Evolutionary conservation across 2,329 filamentous ascomycete species (phyloP).

Genomic region (Xylogone sp.): DNA sequence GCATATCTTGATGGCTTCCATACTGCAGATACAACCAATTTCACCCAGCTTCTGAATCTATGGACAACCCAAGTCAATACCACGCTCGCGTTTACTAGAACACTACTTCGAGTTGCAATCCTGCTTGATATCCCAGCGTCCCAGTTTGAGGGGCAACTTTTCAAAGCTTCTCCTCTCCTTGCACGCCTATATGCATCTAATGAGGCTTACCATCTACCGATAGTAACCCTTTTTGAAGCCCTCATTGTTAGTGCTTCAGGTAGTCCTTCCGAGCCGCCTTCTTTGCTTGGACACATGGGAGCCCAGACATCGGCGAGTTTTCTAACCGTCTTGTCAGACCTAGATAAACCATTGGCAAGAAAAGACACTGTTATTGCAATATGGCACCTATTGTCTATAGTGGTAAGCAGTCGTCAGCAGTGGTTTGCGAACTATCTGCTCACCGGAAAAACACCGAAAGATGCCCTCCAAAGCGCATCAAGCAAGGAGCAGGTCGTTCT

Average conservation of each 20-base stretch:
- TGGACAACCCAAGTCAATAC: slow-evolving; percentile 60
- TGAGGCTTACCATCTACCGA: slow-evolving; percentile 60
- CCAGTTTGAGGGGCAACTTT: slow-evolving; percentile 72
- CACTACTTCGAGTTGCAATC: slow-evolving; percentile 66
- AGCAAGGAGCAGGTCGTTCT: slow-evolving; percentile 39
- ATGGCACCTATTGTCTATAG: slow-evolving; percentile 82
- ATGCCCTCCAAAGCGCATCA: slow-evolving; percentile 57
- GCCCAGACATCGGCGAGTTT: slow-evolving; percentile 81
- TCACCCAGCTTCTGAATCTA: slow-evolving; percentile 49
- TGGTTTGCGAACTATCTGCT: slow-evolving; percentile 94
- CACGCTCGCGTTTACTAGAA: slow-evolving; percentile 63
- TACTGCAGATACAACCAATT: slow-evolving; percentile 58
- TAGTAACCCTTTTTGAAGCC: slow-evolving; percentile 67
- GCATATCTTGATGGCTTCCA: slow-evolving; percentile 62
- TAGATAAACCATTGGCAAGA: slow-evolving; percentile 73
- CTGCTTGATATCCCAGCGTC: slow-evolving; percentile 59
- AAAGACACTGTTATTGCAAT: slow-evolving; percentile 61
- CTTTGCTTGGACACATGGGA: slow-evolving; percentile 85
- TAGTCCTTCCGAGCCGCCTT: slow-evolving; percentile 74
- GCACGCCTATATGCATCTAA: slow-evolving; percentile 72
- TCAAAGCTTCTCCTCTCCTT: slow-evolving; percentile 74
- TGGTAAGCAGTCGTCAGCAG: slow-evolving; percentile 86
- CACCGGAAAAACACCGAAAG: slow-evolving; percentile 79
- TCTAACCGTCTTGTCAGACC: slow-evolving; percentile 68
- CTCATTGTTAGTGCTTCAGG: slow-evolving; percentile 68